Conservation (phyloP, 371 early-diverging fungal species). For the Rhizopus stolonifer region DNA sequence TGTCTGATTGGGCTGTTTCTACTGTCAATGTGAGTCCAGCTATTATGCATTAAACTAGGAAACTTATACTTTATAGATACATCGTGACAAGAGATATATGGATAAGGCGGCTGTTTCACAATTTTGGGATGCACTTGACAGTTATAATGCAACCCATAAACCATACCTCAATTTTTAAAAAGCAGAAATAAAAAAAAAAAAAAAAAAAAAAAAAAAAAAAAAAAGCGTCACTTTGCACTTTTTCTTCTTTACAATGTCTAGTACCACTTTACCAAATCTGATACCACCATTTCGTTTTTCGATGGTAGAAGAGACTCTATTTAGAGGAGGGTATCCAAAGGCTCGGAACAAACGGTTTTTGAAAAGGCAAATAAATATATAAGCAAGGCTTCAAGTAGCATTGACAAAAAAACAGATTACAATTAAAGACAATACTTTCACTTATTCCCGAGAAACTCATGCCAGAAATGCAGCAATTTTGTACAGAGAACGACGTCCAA, state of each 20-base stretch:
- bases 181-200: constrained; percentile 13
- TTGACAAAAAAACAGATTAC: constrained; percentile 49
- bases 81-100: constrained; percentile 71
- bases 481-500: constrained; percentile 62
- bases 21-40: constrained; percentile 59
- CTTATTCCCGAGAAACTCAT: constrained; percentile 79
- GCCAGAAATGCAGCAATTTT: constrained; percentile 64
- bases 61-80: constrained; percentile 50
- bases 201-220: constrained; percentile 10
- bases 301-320: constrained; percentile 76
- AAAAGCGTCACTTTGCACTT: neutral
- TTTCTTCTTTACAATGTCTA: neutral
- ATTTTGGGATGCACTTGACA: constrained; percentile 78
- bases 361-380: constrained; percentile 42
- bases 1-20: constrained; percentile 73
- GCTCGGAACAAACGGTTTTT: constrained; percentile 83
- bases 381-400: neutral
- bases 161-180: constrained; percentile 53
- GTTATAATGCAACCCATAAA: constrained; percentile 60
- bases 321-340: constrained; percentile 87
- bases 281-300: constrained; percentile 88
- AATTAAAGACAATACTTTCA: constrained; percentile 80
- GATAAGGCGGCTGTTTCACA: constrained; percentile 74
- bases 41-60: neutral
- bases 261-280: constrained; percentile 48